phyloP scores from a whole-genome alignment of 2,329 filamentous ascomycete species.

The Neopestalotiopsis sp. region DNA sequence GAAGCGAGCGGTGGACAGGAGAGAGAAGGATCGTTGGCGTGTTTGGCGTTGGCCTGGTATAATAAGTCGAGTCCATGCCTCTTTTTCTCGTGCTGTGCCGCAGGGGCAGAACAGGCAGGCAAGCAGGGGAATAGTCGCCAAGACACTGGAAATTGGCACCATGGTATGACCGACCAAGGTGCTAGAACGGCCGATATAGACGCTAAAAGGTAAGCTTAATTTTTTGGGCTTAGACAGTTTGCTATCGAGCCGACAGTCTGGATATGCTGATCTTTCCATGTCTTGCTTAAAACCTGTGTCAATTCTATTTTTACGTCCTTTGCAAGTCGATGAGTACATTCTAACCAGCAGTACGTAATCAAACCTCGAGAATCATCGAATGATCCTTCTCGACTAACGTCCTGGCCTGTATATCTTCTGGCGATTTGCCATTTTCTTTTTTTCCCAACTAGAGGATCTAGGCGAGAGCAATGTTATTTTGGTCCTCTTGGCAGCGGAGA shows the following conservation, averaged over 20 bases:
- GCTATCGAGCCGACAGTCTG: background rate
- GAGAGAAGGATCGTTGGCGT: background rate
- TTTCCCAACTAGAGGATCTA: too few relatives aligned
- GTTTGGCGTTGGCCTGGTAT: background rate
- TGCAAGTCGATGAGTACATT: too few relatives aligned
- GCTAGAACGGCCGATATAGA: background rate
- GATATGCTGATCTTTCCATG: background rate
- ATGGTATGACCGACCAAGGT: background rate
- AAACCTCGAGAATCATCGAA: too few relatives aligned
- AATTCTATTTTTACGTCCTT: too few relatives aligned
- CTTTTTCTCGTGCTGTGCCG: background rate
- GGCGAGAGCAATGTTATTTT: background rate
- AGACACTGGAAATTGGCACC: background rate
- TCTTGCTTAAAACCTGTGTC: too few relatives aligned
- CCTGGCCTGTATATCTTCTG: too few relatives aligned
- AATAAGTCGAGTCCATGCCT: background rate
- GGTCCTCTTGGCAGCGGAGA: background rate
- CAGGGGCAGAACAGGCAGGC: background rate
- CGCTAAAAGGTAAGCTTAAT: slow-evolving; percentile 3
- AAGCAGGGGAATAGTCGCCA: background rate
- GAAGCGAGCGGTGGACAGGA: background rate
- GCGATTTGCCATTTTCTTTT: too few relatives aligned
- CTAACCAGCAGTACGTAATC: too few relatives aligned
- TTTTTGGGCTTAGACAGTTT: background rate
- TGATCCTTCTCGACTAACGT: too few relatives aligned